Evolutionary conservation across 1,284 basidiomycete genomes (phyloP).

Genomic region (Salmacisia buchloeana): DNA sequence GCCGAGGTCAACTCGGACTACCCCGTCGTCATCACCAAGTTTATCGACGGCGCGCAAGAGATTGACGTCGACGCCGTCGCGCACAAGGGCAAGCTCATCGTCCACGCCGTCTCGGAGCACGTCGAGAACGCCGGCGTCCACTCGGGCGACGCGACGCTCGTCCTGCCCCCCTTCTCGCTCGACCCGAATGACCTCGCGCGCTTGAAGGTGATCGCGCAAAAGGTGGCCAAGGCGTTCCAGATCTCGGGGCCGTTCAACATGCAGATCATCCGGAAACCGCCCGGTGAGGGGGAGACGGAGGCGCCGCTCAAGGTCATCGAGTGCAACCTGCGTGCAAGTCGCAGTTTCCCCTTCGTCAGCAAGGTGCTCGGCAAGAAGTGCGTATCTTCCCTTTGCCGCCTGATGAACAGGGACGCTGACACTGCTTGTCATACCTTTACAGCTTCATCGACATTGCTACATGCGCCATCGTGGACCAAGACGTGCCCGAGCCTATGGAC

Average conservation of each 20-base stretch:
- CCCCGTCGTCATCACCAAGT: constrained; percentile 96
- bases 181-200: constrained; percentile 70
- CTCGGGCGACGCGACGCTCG: constrained; percentile 95
- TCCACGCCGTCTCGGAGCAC: constrained; percentile 95
- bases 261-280: constrained; percentile 90
- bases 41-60: constrained; percentile 95
- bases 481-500: constrained; percentile 89
- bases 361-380: constrained; percentile 88
- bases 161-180: constrained; percentile 91
- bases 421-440: neutral
- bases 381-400: neutral
- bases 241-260: constrained; percentile 99
- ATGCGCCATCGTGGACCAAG: constrained; percentile 77
- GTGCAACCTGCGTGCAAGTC: constrained; percentile 93
- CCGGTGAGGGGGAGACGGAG: constrained; percentile 58
- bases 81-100: constrained; percentile 83
- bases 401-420: neutral
- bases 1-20: constrained; percentile 92
- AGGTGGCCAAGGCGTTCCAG: constrained; percentile 88
- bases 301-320: constrained; percentile 92
- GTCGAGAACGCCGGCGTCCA: constrained; percentile 99
- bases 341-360: constrained; percentile 98
- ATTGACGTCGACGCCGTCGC: constrained; percentile 98
- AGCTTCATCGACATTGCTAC: constrained; percentile 89
- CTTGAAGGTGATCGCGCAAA: constrained; percentile 83